Evolutionary conservation across 163 green algal species (phyloP).

Genomic region (Chlamydomonas reinhardtii): DNA sequence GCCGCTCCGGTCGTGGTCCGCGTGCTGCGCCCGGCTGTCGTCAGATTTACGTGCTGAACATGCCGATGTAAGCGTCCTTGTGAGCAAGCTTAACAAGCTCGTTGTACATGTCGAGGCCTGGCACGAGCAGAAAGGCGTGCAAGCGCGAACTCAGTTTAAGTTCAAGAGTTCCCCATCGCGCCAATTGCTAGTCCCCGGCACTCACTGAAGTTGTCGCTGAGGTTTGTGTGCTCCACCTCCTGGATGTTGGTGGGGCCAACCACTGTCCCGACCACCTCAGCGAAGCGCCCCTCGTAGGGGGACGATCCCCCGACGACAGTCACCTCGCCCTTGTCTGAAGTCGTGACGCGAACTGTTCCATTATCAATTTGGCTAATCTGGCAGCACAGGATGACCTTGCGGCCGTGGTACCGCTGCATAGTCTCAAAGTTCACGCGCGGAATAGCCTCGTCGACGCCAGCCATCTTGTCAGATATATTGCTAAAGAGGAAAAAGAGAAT

Average conservation of each 20-base stretch:
- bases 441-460: slow-evolving; percentile 23
- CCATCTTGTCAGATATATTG: neutral
- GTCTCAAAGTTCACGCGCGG: slow-evolving; percentile 48
- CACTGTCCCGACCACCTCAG: slow-evolving; percentile 35
- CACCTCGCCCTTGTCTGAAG: slow-evolving; percentile 44
- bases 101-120: slow-evolving; percentile 51
- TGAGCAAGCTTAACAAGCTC: slow-evolving; percentile 47
- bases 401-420: slow-evolving; percentile 35
- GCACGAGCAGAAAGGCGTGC: neutral
- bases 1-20: too few species aligned
- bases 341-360: slow-evolving; percentile 2
- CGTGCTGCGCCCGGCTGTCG: slow-evolving; percentile 1
- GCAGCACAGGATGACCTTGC: slow-evolving; percentile 32
- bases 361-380: slow-evolving; percentile 38
- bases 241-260: slow-evolving; percentile 36
- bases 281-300: slow-evolving; percentile 35
- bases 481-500: neutral
- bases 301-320: neutral
- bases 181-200: neutral
- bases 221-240: slow-evolving; percentile 24
- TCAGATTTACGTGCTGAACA: slow-evolving; percentile 26
- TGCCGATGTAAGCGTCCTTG: slow-evolving; percentile 38
- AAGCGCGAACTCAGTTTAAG: neutral
- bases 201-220: slow-evolving; percentile 46
- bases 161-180: neutral